Base-by-base conservation (phyloP, 2,329 filamentous ascomycete species). In the Ambrosiella cleistominuta region DNA sequence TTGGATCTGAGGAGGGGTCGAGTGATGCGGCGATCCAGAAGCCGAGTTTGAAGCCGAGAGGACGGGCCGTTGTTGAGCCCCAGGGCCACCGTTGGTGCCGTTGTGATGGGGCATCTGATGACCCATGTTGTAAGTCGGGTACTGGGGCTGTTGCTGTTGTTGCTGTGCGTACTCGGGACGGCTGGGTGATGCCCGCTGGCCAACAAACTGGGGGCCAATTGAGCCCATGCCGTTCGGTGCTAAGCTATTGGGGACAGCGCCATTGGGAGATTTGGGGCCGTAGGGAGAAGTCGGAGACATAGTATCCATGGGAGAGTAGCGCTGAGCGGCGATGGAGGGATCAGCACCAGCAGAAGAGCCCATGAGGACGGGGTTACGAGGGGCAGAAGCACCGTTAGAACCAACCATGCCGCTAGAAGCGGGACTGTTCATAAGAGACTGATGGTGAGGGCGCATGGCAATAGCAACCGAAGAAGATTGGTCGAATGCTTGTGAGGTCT, bases 161-260 rank as follows among this genome's bases (percentile, higher is more conserved):
- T 56, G 59, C 63, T 78, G 73, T 38, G 75, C 70, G 61, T 85
- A 83, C 57, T 79, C 79, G 64, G 76, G 76, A 63, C 86, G 80
- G 49, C 83, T 86, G 45, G 91, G 91, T 62, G 90, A 96, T 68
- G 90, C 86, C 61, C 87, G 81, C 64, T 79, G 75, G 27, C 54
- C 52, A 13, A 58, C 75, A 80, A 68, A 75, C 85, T 72, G 73
- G 76, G 68, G 53, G 80, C 78, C 71, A 93, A 94, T 38, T 88
- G 83, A 59, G 86, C 85, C 44, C 84, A 81, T 47, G 88, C 86
- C 62, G 89, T 88, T 62, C 94, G 74, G 17, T 81, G 80, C 69
- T 95, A 91, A 89, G 95, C 95, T 63, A 90, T 91, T 53, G 91
- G 96, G 72, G 96, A 97, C 67, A 89, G 82, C 66, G 90, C 82